phyloP scores from a whole-genome alignment of 192 early-diverging fungal species.

The Irineochytrium annulatum region DNA sequence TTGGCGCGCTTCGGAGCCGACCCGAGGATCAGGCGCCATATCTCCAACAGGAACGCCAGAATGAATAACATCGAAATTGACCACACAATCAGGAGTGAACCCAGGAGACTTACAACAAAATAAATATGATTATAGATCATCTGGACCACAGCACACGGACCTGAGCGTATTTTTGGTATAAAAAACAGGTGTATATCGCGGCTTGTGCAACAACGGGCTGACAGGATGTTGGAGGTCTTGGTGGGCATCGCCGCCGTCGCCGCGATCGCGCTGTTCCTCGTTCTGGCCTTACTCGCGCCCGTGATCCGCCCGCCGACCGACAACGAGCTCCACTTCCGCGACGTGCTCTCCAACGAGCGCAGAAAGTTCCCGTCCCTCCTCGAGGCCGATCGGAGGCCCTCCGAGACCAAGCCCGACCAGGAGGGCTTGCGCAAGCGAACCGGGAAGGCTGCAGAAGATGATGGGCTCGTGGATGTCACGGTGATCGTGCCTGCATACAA shows the following conservation, averaged over 20 bases:
- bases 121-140: too few relatives aligned
- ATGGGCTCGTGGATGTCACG: conserved; percentile 44
- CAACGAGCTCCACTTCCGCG: conserved; percentile 2
- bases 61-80: too few relatives aligned
- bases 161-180: too few relatives aligned
- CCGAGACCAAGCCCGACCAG: not conserved
- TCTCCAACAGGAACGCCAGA: too few relatives aligned
- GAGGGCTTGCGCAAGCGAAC: not conserved
- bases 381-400: not conserved
- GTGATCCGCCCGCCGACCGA: not conserved
- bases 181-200: too few relatives aligned
- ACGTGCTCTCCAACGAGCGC: not conserved
- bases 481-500: conserved; percentile 90
- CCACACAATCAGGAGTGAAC: too few relatives aligned
- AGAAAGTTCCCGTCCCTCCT: conserved; percentile 1
- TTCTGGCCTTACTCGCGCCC: not conserved
- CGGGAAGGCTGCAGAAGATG: not conserved
- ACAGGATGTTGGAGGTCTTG: too few relatives aligned
- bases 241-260: not conserved
- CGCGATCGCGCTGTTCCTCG: not conserved
- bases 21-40: too few relatives aligned
- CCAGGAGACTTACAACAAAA: too few relatives aligned
- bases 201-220: too few relatives aligned
- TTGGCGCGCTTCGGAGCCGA: too few relatives aligned
- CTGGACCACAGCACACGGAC: too few relatives aligned